A percentile compares a stretch with the other conserved stretches of the same genome.
Evolutionary conservation across 805 yeast species (phyloP).

Genomic region (Diddensiella caesifluorescens): DNA sequence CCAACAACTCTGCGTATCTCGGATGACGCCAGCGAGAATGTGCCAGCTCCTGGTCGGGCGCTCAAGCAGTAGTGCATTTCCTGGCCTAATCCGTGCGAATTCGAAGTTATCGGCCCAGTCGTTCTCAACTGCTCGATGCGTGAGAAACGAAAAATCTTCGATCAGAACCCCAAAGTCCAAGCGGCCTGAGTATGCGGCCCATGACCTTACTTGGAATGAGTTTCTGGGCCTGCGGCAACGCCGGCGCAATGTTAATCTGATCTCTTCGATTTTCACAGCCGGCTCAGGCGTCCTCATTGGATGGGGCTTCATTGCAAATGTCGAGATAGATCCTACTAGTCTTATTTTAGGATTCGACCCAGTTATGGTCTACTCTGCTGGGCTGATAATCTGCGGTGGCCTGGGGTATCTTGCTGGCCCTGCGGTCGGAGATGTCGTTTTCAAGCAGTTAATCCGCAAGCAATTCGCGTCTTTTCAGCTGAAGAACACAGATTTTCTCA

Average conservation of each 20-base stretch:
- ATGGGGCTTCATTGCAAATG: constrained; percentile 69
- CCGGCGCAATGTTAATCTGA: constrained; percentile 64
- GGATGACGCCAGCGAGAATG: too few relatives aligned
- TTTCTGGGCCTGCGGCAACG: constrained; percentile 72
- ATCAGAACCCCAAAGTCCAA: too few relatives aligned
- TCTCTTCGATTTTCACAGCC: constrained; percentile 64
- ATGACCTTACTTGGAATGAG: constrained; percentile 63
- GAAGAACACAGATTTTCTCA: constrained; percentile 71
- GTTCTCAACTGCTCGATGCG: too few relatives aligned
- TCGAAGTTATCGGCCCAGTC: too few relatives aligned
- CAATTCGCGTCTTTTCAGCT: constrained; percentile 26
- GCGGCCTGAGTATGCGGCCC: not conserved
- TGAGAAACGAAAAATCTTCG: not conserved
- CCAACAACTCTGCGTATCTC: too few relatives aligned
- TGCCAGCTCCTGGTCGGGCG: too few relatives aligned
- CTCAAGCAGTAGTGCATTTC: too few relatives aligned
- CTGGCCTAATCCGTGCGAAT: too few relatives aligned
- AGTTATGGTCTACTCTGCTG: constrained; percentile 71
- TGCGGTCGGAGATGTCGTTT: constrained; percentile 62
- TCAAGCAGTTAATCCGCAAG: constrained; percentile 38
- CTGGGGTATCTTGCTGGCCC: constrained; percentile 85
- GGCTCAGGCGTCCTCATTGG: constrained; percentile 60
- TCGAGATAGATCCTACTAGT: constrained; percentile 84
- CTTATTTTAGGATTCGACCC: constrained; percentile 85
- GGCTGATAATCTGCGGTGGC: constrained; percentile 64